Evolutionary conservation across 2,329 filamentous ascomycete genomes (phyloP).

Genomic region (Aureobasidium mangrovei): DNA sequence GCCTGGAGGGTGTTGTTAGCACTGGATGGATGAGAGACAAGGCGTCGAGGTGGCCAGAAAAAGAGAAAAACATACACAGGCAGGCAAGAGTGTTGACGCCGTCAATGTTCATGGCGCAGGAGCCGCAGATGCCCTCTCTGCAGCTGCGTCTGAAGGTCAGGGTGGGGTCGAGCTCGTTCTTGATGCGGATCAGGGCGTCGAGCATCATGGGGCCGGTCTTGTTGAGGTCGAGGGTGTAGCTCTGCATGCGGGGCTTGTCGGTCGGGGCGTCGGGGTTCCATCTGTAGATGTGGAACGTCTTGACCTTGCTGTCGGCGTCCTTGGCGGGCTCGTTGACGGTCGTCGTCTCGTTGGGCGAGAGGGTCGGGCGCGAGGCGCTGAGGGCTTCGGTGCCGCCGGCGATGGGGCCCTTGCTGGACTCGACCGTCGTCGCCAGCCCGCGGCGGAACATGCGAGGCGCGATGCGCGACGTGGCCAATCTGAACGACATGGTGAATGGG

Average conservation of each 20-base stretch:
- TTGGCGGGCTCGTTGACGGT: conserved; percentile 53
- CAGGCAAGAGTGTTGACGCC: conserved; percentile 96
- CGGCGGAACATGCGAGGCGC: conserved; percentile 25
- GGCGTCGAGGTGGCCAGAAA: neutral
- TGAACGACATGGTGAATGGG: conserved; percentile 24
- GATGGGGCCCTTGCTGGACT: conserved; percentile 25
- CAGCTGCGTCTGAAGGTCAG: conserved; percentile 93
- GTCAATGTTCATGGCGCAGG: conserved; percentile 99
- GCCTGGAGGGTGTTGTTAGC: conserved; percentile 46
- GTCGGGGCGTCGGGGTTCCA: conserved; percentile 93
- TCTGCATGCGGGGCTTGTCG: conserved; percentile 92
- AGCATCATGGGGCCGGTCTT: conserved; percentile 99
- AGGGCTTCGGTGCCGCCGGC: conserved; percentile 23
- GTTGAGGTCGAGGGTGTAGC: conserved; percentile 90
- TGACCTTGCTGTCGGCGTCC: conserved; percentile 55
- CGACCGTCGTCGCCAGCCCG: conserved; percentile 29
- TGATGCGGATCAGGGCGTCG: conserved; percentile 93
- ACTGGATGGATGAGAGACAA: neutral
- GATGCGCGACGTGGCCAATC: conserved; percentile 29
- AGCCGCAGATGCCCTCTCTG: conserved; percentile 96
- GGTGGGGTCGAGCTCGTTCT: conserved; percentile 97
- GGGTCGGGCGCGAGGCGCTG: conserved; percentile 25
- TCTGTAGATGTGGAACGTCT: conserved; percentile 97
- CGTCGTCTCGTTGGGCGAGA: conserved; percentile 47
- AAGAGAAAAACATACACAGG: conserved; percentile 61